Base-by-base conservation (phyloP, 2,329 filamentous ascomycete species). In the Neopestalotiopsis clavispora region DNA sequence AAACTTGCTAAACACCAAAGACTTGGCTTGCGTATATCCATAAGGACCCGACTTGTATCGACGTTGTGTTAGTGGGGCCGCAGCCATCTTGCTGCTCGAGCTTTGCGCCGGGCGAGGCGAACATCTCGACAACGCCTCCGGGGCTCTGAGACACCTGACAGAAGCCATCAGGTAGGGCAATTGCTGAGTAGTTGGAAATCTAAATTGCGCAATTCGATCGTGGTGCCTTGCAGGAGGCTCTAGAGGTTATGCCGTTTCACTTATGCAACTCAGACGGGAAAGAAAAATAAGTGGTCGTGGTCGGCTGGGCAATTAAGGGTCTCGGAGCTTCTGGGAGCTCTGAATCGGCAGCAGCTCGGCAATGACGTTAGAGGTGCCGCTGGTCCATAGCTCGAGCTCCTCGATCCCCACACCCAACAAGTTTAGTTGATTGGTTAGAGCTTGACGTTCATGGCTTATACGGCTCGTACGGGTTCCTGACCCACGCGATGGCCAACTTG, bases 21-120 rank as follows among this genome's bases (percentile, higher is more conserved):
- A 89, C 83, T 94, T 95, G 72, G 93, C 91, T 81, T 95, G 93
- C 57, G 92, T 93, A 82, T 96, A 96, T 75, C 93, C 93, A 78
- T 94, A 95, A 0, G 89, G 87, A 0, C 87, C 88, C 4, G 87
- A 89, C 76, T 87, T 88, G 78, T 78, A 77, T 59, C 87, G 84
- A 66, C 80, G 77, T 20, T 78, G 71, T 58, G 72, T 72, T 66
- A 72, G 73, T 62, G 73, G 70, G 66, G 66, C 56, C 20, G 63
- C 17, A 42, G 68, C 61, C 67, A 67, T 65, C 70, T 20, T 72
- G 28, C 68, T 49, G 28, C 58, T 68, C 65, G 45, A 59, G 64
- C n/a, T 68, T 67, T 71, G 56, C 66, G 65, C 20, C 10, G 66
- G 56, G 5, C 61, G 52, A 52, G 23, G 58, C n/a, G 56, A 59